A percentile compares a stretch with the other conserved stretches of the same genome.
These are phyloP conservation scores for Circinella minor DNA, from an alignment of 371 early-diverging fungal genomes.

Conservation along the genomic window DNA sequence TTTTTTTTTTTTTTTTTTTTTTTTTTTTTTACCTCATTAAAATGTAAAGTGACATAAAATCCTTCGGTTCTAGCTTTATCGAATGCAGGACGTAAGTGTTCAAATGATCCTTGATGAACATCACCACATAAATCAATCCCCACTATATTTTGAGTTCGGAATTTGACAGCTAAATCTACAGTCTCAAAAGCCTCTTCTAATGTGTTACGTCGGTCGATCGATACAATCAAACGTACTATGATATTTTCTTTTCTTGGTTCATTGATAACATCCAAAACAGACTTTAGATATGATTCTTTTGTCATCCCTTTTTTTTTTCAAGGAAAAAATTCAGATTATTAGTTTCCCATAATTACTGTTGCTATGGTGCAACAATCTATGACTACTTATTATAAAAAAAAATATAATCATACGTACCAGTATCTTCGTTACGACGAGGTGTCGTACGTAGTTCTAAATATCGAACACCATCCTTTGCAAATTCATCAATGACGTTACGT, in stretches of 20 bases:
- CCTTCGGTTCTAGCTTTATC: constrained; percentile 49
- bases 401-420: constrained; percentile 25
- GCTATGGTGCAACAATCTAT: too few species aligned
- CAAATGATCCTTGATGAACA: constrained; percentile 50
- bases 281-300: constrained; percentile 56
- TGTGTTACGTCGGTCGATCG: constrained; percentile 60
- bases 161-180: constrained; percentile 55
- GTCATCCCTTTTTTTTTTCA: constrained; percentile 51
- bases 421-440: constrained; percentile 51
- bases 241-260: constrained; percentile 39
- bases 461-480: constrained; percentile 55
- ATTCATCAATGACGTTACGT: constrained; percentile 54
- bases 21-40: constrained; percentile 51
- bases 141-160: constrained; percentile 50
- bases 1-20: too few species aligned
- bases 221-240: constrained; percentile 54
- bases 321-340: background rate
- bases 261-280: constrained; percentile 46
- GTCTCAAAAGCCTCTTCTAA: constrained; percentile 59
- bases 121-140: constrained; percentile 75
- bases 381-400: background rate
- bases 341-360: too few species aligned
- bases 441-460: constrained; percentile 70
- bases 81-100: constrained; percentile 54
- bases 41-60: constrained; percentile 63